phyloP scores from a whole-genome alignment of 2,329 filamentous ascomycete genomes.

The Hirsutella thompsonii region DNA sequence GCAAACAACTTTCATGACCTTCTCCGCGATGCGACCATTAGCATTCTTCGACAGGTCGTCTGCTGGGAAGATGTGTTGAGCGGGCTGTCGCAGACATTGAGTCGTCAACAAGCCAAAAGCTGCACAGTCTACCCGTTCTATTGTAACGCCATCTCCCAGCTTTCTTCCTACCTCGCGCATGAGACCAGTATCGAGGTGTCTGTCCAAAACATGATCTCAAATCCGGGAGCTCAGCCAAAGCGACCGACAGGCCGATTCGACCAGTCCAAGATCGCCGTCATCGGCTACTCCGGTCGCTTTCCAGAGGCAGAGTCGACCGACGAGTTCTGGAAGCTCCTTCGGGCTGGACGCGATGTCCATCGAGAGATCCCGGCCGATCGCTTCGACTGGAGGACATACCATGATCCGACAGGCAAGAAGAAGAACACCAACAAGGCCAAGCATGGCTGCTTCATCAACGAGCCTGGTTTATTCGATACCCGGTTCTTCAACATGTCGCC shows the following conservation, averaged over 20 bases:
- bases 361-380: conserved; percentile 45
- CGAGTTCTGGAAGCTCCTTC: conserved; percentile 48
- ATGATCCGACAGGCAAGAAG: conserved; percentile 50
- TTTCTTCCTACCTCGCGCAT: background rate
- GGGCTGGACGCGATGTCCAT: conserved; percentile 53
- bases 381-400: conserved; percentile 53
- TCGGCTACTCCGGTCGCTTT: conserved; percentile 41
- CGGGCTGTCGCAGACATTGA: background rate
- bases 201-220: background rate
- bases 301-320: conserved; percentile 21
- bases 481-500: conserved; percentile 61
- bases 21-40: background rate
- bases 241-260: background rate
- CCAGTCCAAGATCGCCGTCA: conserved; percentile 48
- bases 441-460: conserved; percentile 56
- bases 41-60: background rate
- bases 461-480: conserved; percentile 63
- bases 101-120: background rate
- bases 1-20: background rate
- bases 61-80: background rate
- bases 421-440: conserved; percentile 55
- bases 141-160: conserved; percentile 1
- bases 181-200: background rate
- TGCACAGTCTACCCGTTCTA: background rate
- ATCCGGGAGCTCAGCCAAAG: background rate